phyloP scores from a whole-genome alignment of 1,139 yeast species.

The Debaryomycetaceae sp. region DNA sequence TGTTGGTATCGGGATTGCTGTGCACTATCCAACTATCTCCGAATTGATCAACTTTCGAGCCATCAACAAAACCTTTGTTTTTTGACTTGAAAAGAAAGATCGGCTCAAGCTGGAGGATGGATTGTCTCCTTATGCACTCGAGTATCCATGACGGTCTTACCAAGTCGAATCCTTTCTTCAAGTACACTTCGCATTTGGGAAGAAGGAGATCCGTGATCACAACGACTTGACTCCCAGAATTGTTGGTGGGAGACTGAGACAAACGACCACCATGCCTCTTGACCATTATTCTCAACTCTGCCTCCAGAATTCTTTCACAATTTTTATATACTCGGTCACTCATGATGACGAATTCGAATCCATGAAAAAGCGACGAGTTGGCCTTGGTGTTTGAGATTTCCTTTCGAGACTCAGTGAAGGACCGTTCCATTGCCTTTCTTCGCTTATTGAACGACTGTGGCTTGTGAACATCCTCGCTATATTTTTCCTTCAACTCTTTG shows the following conservation, averaged over 20 bases:
- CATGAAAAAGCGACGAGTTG: conserved; percentile 21
- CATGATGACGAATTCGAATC: conserved; percentile 31
- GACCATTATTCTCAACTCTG: conserved; percentile 36
- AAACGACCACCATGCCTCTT: conserved; percentile 51
- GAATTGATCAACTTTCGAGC: conserved; percentile 40
- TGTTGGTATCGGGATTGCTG: conserved; percentile 9
- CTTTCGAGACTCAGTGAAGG: conserved; percentile 11
- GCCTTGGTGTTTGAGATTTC: conserved; percentile 7
- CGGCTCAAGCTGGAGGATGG: conserved; percentile 58
- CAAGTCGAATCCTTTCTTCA: conserved; percentile 52
- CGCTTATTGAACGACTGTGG: conserved; percentile 26
- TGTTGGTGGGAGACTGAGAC: conserved; percentile 13
- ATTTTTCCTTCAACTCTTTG: conserved; percentile 27
- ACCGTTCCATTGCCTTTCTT: conserved; percentile 8
- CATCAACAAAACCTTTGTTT: conserved; percentile 7
- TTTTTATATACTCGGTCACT: conserved; percentile 35
- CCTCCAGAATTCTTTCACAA: conserved; percentile 26
- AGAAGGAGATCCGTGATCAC: conserved; percentile 51
- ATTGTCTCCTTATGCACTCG: conserved; percentile 51
- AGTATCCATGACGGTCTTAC: conserved; percentile 69
- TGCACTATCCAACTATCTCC: conserved; percentile 53
- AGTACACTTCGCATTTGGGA: conserved; percentile 40
- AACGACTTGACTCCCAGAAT: conserved; percentile 19
- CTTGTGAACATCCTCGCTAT: conserved; percentile 21
- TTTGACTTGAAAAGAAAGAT: conserved; percentile 40